A percentile compares a stretch with the other conserved stretches of the same genome.
Conservation (phyloP, 495 filamentous ascomycete species). For the Neurospora terricola region DNA sequence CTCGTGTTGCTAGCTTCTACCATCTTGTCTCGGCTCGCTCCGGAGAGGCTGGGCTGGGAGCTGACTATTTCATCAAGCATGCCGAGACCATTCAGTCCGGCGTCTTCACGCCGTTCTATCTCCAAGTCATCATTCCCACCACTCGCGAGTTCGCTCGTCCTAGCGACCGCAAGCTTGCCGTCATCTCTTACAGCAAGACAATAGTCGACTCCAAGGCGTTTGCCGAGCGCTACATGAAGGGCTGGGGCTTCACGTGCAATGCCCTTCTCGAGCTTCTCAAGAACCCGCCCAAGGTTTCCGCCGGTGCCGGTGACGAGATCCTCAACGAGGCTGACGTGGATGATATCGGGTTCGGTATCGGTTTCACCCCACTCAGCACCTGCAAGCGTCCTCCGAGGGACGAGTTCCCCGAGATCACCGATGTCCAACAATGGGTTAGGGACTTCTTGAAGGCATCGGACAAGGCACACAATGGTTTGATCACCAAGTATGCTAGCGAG, state of each 20-base stretch:
- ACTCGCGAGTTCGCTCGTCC: slow-evolving; percentile 81
- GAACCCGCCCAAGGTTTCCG: slow-evolving; percentile 65
- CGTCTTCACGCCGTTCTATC: slow-evolving; percentile 77
- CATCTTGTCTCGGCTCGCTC: slow-evolving; percentile 74
- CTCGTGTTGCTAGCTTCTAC: slow-evolving; percentile 82
- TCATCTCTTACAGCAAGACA: slow-evolving; percentile 84
- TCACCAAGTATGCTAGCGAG: slow-evolving; percentile 26
- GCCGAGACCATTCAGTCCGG: slow-evolving; percentile 70
- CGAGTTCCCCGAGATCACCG: slow-evolving; percentile 70
- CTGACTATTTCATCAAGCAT: slow-evolving; percentile 78
- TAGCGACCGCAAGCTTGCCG: slow-evolving; percentile 84
- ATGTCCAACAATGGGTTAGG: slow-evolving; percentile 73
- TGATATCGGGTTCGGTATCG: slow-evolving; percentile 86
- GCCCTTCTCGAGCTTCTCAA: slow-evolving; percentile 78
- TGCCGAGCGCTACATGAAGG: slow-evolving; percentile 63
- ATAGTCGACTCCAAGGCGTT: slow-evolving; percentile 75
- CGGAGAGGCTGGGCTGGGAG: slow-evolving; percentile 63
- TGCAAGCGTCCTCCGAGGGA: slow-evolving; percentile 60
- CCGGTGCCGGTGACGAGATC: slow-evolving; percentile 55
- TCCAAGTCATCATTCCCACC: slow-evolving; percentile 73
- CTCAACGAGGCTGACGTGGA: slow-evolving; percentile 82
- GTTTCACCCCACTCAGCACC: slow-evolving; percentile 85
- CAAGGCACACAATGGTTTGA: slow-evolving; percentile 27
- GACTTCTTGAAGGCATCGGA: slow-evolving; percentile 52
- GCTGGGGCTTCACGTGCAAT: slow-evolving; percentile 81